Percentiles rank a stretch among this genome's conserved stretches.
These are phyloP conservation scores for Geotrichum aggregatum DNA, from an alignment of 1,139 yeast species.

Conservation along the genomic window DNA sequence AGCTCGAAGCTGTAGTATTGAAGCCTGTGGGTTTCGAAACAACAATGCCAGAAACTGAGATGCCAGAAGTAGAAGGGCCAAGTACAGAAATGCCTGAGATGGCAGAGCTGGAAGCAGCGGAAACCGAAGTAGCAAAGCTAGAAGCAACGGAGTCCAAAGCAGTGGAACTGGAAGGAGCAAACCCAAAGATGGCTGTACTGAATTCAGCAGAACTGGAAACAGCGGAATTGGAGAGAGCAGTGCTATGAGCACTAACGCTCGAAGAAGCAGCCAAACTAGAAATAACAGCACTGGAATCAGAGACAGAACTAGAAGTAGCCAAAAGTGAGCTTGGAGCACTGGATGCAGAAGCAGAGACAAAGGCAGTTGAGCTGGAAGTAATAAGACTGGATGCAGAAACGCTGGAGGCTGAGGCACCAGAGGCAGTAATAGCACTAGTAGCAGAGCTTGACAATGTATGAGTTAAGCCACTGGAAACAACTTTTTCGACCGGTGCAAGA, in stretches of 20 bases:
- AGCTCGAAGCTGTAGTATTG: too few relatives aligned
- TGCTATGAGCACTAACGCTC: neutral
- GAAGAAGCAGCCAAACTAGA: neutral
- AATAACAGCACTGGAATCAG: neutral
- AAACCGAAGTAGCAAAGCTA: too few relatives aligned
- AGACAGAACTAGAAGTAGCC: too few relatives aligned
- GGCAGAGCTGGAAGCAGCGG: too few relatives aligned
- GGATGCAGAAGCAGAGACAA: neutral
- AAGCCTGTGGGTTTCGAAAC: too few relatives aligned
- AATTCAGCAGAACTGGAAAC: neutral
- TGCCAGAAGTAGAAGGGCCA: too few relatives aligned
- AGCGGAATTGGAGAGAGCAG: neutral
- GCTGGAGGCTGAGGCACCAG: neutral
- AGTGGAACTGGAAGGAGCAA: neutral
- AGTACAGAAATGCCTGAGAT: too few relatives aligned
- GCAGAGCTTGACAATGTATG: neutral
- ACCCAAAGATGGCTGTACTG: neutral
- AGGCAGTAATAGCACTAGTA: neutral
- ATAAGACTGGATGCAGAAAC: neutral
- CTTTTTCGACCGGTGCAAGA: neutral
- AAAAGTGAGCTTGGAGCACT: too few relatives aligned
- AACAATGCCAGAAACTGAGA: too few relatives aligned
- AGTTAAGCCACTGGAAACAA: too few relatives aligned
- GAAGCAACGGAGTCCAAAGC: too few relatives aligned
- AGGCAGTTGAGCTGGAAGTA: neutral